Evolutionary conservation across 179 eudicot species (phyloP), one percentile per base, ranked within the genome.

Genomic region (Beta corolliflora): DNA sequence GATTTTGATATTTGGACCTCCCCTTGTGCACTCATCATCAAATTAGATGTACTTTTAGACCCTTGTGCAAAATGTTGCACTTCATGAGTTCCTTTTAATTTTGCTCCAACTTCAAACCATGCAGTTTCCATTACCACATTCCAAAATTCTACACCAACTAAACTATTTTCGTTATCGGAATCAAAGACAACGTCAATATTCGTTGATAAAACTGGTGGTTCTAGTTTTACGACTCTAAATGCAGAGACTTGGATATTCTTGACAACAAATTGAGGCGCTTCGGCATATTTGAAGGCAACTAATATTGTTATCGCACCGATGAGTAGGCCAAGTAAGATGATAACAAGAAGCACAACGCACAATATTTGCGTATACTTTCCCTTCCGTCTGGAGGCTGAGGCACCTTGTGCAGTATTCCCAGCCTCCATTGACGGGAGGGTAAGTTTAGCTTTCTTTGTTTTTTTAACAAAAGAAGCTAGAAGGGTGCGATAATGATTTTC

Each of bases 381-480:
- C 41, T 11, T 23, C 58, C 53, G 59, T 71, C 5, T 5, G 29
- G 59, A 71, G 75, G 59, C n/a, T 23, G 41, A 45, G 23, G 54
- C 19, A 48, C 58, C 18, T 45, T 21, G 58, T 50, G 59, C 41
- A 11, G n/a, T 12, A 13, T 50, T 71, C 25, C 5, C 58, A 71
- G 59, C 75, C 75, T 71, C 75, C 75, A 50, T 70, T 71, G 75
- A 50, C 25, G 73, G 15, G 10, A 36, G 14, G 31, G 73, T 16
- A 46, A 16, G 67, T 11, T 21, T 5, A 63, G 15, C 29, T 5
- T 10, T n/a, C 21, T 5, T 0, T 63, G 21, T 18, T 63, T 63
- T 11, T 52, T 52, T 7, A 52, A 11, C 10, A 52, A 52, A n/a
- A n/a, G n/a, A n/a, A n/a, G n/a, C n/a, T 52, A 52, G 55, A 5